phyloP scores from a whole-genome alignment of 495 filamentous ascomycete species.

The Trichocladium uniseriatum region DNA sequence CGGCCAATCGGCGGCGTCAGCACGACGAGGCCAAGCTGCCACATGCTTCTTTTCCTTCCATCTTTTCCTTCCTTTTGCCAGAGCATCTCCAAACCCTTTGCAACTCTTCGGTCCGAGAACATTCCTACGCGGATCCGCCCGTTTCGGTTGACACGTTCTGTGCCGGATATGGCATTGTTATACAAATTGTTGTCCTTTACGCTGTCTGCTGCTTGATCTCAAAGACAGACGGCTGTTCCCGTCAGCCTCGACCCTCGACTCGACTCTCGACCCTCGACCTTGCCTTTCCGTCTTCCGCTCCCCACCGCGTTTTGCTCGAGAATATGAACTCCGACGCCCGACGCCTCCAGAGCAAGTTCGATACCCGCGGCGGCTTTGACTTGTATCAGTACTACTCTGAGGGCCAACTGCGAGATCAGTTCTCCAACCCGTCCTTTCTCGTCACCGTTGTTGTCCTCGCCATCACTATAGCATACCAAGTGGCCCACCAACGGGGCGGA shows the following conservation, averaged over 20 bases:
- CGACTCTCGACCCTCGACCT: background rate
- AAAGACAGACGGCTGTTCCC: background rate
- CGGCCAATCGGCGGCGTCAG: slow-evolving; percentile 8
- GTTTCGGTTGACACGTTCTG: background rate
- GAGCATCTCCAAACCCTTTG: background rate
- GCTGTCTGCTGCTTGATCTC: background rate
- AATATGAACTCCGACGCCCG: slow-evolving; percentile 22
- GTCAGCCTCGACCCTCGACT: background rate
- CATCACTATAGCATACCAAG: slow-evolving; percentile 36
- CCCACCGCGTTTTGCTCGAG: background rate
- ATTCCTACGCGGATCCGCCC: background rate
- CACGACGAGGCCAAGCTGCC: slow-evolving; percentile 1
- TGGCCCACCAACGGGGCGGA: slow-evolving; percentile 20
- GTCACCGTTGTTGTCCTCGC: slow-evolving; percentile 32
- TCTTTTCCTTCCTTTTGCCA: background rate
- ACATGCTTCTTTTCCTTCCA: background rate
- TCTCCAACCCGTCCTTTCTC: slow-evolving; percentile 28
- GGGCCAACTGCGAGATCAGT: slow-evolving; percentile 20
- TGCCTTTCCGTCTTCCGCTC: background rate
- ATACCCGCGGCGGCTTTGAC: slow-evolving; percentile 15
- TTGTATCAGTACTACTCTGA: slow-evolving; percentile 14
- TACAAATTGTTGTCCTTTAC: background rate
- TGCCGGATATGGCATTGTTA: slow-evolving; percentile 2
- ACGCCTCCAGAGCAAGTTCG: slow-evolving; percentile 20
- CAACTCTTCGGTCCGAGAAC: background rate